Evolutionary conservation across 345 rosid genomes (phyloP), one percentile per base, ranked within the genome.

Genomic region (Populus deltoides): DNA sequence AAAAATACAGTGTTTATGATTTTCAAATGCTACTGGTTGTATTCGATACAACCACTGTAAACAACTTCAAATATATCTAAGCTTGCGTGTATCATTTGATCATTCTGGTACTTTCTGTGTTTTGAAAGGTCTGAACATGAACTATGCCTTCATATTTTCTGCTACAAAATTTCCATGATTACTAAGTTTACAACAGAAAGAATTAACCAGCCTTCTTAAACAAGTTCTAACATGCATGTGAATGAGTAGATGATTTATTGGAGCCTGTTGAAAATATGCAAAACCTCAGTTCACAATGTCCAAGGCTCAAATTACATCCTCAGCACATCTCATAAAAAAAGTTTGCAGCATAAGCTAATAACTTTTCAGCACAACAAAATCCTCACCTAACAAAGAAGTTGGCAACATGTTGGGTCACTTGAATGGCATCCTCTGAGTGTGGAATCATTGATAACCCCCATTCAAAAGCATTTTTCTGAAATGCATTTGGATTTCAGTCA

Each of bases 381-480:
- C 35, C 92, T 82, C 24, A 93, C 97, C 98, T 89, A 85, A 95
- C 86, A 69, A 93, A 83, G 80, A 80, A 87, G 83, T 93, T 95
- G 7, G 99, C 98, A 43, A 83, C 85, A 72, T 86, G 90, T 79
- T 93, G 99, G 55, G 98, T 93, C 83, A 95, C 99, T 73, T 85
- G 91, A 80, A 92, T 89, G 69, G 96, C 99, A 7, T 95, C 97
- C 25, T 92, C 97, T 2, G 98, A 86, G 87, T 92, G 99, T 31
- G 99, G 99, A 80, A 95, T 92, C 85, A 70, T 86, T 10, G 90
- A 79, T 80, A 74, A 79, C 71, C 94, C 96, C 98, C 98, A 95
- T 81, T 90, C 99, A 57, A 95, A 93, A 83, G 99, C 94, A 84
- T 95, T 93, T 90, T 93, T 93, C 98, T 95, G 92, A 87, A 86